Conservation (phyloP, 495 filamentous ascomycete genomes). For the Tuber borchii region DNA sequence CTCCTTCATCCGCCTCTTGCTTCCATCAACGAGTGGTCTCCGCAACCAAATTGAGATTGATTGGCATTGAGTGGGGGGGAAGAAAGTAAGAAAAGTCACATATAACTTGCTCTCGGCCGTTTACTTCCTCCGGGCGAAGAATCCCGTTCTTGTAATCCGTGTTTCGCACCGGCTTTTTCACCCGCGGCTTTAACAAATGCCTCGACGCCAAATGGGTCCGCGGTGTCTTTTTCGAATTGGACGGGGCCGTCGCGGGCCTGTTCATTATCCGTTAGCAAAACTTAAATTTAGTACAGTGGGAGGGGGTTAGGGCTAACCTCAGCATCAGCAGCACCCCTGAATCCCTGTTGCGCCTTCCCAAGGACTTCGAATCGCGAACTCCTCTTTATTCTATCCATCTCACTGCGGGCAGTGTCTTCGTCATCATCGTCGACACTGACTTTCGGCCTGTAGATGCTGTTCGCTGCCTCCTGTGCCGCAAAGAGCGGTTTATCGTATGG, state of each 20-base stretch:
- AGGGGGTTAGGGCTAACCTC: slow-evolving; percentile 55
- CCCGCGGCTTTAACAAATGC: slow-evolving; percentile 70
- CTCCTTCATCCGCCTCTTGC: background rate
- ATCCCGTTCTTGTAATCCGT: slow-evolving; percentile 73
- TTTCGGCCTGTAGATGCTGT: slow-evolving; percentile 82
- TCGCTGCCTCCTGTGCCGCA: slow-evolving; percentile 91
- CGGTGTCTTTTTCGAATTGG: slow-evolving; percentile 90
- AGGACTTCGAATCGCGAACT: slow-evolving; percentile 60
- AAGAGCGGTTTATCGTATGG: slow-evolving; percentile 96
- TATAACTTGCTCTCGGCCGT: slow-evolving; percentile 19
- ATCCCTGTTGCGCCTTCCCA: slow-evolving; percentile 56
- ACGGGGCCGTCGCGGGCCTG: slow-evolving; percentile 81
- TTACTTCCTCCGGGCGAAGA: slow-evolving; percentile 25
- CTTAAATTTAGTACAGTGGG: slow-evolving; percentile 2
- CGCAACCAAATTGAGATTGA: background rate
- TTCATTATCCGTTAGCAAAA: slow-evolving; percentile 36
- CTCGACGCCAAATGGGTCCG: slow-evolving; percentile 84
- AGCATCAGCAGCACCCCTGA: slow-evolving; percentile 80
- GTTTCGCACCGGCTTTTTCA: slow-evolving; percentile 58
- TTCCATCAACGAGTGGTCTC: background rate
- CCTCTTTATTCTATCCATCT: slow-evolving; percentile 82
- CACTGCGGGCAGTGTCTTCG: slow-evolving; percentile 69
- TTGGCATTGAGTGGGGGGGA: background rate
- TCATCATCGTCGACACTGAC: slow-evolving; percentile 63
- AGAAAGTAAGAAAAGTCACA: slow-evolving; percentile 6